Evolutionary conservation across 2,329 filamentous ascomycete species (phyloP).

Genomic region (Penicillium sumatraense): DNA sequence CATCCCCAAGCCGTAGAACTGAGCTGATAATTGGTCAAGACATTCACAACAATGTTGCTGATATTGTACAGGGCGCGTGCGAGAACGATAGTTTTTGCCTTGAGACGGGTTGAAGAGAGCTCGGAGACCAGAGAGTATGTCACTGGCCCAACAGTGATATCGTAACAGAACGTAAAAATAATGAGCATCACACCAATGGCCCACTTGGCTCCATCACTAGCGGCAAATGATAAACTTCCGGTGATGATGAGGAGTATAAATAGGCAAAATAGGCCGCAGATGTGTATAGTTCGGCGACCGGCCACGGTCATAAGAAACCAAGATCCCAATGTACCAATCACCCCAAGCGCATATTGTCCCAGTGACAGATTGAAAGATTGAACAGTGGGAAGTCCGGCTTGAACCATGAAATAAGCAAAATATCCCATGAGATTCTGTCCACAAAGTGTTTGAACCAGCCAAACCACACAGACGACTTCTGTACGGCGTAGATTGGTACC

Average conservation of each 20-base stretch:
- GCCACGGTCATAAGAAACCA: conserved; percentile 9
- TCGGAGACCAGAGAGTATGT: conserved; percentile 58
- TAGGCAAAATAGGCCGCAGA: not conserved
- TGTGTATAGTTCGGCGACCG: conserved; percentile 6
- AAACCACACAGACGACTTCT: conserved; percentile 42
- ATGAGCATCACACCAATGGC: conserved; percentile 1
- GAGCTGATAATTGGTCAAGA: conserved; percentile 32
- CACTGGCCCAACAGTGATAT: conserved; percentile 57
- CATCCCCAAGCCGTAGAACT: conserved; percentile 44
- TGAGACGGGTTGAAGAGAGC: conserved; percentile 57
- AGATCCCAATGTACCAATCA: conserved; percentile 7
- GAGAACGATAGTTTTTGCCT: conserved; percentile 58
- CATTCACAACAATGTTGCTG: conserved; percentile 49
- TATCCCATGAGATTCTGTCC: conserved; percentile 35
- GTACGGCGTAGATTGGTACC: conserved; percentile 39
- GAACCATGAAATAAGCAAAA: conserved; percentile 37
- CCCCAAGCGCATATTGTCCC: conserved; percentile 63
- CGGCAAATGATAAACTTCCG: not conserved
- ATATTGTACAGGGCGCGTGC: conserved; percentile 56
- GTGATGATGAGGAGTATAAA: not conserved
- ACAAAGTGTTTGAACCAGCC: conserved; percentile 36
- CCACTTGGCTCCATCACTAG: not conserved
- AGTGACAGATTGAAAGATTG: conserved; percentile 42
- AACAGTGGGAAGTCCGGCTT: conserved; percentile 37
- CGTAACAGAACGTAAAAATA: conserved; percentile 50